Evolutionary conservation across 192 early-diverging fungal species (phyloP).

Genomic region (Phlyctochytrium planicorne): DNA sequence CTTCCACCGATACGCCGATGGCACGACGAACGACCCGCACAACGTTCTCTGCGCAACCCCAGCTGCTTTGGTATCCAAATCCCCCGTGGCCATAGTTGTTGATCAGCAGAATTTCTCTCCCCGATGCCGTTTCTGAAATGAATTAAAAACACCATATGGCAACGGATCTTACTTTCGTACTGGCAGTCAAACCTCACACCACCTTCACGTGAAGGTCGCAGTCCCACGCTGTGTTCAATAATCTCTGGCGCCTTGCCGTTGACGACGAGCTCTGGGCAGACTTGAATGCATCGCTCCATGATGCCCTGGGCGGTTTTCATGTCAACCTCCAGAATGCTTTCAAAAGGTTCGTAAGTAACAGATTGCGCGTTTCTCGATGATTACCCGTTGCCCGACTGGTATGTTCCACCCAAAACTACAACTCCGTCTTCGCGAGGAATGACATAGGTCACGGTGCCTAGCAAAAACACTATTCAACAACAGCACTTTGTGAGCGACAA

Average conservation of each 20-base stretch:
- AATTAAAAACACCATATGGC: slow-evolving; percentile 5
- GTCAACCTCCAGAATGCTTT: slow-evolving; percentile 24
- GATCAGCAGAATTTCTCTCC: slow-evolving; percentile 33
- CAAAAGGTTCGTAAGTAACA: not conserved
- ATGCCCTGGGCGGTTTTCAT: slow-evolving; percentile 33
- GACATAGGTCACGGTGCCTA: slow-evolving; percentile 65
- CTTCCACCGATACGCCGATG: slow-evolving; percentile 17
- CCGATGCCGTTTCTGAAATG: slow-evolving; percentile 19
- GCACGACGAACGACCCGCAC: slow-evolving; percentile 19
- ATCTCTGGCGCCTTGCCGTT: slow-evolving; percentile 38
- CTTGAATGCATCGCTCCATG: slow-evolving; percentile 37
- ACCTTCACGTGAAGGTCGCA: slow-evolving; percentile 45
- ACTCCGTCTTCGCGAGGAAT: slow-evolving; percentile 78
- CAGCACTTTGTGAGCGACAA: slow-evolving; percentile 12
- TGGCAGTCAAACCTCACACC: slow-evolving; percentile 43
- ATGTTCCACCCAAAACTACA: slow-evolving; percentile 76
- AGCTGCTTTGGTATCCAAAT: slow-evolving; percentile 36
- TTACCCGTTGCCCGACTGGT: slow-evolving; percentile 34
- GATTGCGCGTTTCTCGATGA: not conserved
- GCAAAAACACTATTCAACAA: not conserved
- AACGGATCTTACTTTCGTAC: slow-evolving; percentile 6
- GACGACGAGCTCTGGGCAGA: slow-evolving; percentile 53
- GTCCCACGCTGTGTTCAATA: slow-evolving; percentile 38
- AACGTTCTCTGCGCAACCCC: slow-evolving; percentile 37
- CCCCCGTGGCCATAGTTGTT: slow-evolving; percentile 54